Percentiles rank a stretch among this genome's conserved stretches.
These are phyloP conservation scores for Perkinsus chesapeaki DNA, from an alignment of 169 alveolate genomes.

Conservation along the genomic window DNA sequence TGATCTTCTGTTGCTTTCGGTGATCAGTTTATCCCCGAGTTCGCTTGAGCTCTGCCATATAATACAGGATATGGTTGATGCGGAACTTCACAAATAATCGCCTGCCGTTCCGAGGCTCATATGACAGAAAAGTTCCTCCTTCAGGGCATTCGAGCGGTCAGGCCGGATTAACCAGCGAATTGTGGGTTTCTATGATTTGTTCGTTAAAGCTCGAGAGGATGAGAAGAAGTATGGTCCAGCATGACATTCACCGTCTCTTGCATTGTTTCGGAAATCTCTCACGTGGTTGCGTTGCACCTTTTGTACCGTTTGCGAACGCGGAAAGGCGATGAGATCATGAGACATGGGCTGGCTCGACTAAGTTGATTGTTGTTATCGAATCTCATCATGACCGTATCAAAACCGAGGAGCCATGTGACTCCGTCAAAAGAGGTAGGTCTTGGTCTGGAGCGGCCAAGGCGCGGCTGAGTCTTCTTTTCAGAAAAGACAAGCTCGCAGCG, in stretches of 20 bases:
- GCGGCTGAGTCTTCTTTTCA: not conserved
- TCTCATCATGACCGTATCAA: not conserved
- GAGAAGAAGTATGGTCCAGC: not conserved
- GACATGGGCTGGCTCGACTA: no score
- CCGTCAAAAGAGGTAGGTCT: not conserved
- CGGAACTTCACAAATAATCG: no score
- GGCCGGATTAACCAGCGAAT: not conserved
- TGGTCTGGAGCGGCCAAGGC: not conserved
- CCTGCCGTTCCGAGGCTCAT: not conserved
- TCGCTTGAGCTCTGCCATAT: no score
- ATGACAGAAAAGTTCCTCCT: not conserved
- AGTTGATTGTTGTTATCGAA: no score
- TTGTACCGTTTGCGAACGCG: no score
- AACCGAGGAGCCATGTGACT: not conserved
- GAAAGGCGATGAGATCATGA: no score
- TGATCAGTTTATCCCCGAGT: no score
- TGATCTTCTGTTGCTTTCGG: no score
- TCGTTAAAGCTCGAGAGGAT: not conserved
- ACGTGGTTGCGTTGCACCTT: not conserved
- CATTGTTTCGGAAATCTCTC: not conserved
- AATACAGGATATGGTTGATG: no score
- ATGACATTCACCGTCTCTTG: not conserved
- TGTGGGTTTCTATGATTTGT: not conserved
- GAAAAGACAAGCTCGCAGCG: not conserved
- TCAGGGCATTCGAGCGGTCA: not conserved